Conservation (phyloP, 2,329 filamentous ascomycete genomes). For the Colletotrichum sp. region DNA sequence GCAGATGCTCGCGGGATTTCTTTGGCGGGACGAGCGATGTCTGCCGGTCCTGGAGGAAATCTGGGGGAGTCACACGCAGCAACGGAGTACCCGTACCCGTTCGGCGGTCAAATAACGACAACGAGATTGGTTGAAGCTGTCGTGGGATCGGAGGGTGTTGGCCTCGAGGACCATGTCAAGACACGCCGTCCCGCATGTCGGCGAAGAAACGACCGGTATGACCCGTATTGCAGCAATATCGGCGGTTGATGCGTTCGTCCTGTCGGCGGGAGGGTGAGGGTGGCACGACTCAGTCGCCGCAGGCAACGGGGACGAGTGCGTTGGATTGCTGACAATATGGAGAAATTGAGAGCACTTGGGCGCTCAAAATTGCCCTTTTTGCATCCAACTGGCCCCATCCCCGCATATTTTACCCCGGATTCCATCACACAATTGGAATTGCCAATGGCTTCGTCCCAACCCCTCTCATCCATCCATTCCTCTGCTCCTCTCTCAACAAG, state of each 20-base stretch:
- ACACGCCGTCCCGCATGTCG: neutral
- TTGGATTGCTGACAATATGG: neutral
- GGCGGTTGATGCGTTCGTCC: constrained; percentile 13
- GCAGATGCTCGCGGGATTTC: constrained; percentile 2
- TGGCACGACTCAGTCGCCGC: neutral
- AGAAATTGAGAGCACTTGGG: neutral
- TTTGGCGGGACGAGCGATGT: constrained; percentile 34
- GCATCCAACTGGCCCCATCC: neutral
- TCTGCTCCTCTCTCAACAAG: neutral
- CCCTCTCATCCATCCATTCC: neutral
- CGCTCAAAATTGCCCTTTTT: neutral
- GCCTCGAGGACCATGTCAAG: neutral
- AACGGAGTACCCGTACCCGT: neutral
- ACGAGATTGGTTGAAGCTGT: neutral
- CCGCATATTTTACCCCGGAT: constrained; percentile 16
- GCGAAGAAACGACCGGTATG: neutral
- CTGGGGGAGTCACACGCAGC: neutral
- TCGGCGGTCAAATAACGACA: neutral
- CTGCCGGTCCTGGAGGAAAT: constrained; percentile 7
- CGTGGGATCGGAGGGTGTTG: neutral
- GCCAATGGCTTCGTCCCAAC: constrained; percentile 3
- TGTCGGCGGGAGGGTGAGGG: neutral
- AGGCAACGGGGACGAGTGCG: neutral
- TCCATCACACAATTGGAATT: constrained; percentile 19
- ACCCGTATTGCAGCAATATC: neutral